Base-by-base conservation (phyloP, 169 alveolate species). In the Eimeria mitis region DNA sequence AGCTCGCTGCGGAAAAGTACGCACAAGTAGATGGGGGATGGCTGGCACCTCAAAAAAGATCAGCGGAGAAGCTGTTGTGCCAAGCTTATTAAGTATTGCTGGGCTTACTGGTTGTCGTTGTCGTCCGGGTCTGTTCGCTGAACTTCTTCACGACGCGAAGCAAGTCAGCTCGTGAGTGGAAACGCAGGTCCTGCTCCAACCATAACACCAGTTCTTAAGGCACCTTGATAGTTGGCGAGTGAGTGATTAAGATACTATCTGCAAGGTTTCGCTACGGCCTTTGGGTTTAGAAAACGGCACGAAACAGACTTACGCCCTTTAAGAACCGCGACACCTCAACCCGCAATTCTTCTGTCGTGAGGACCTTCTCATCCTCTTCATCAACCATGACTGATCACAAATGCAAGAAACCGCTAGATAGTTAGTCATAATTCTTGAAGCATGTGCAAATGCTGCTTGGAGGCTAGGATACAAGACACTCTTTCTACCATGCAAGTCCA, bases 311-410 rank as follows among this genome's bases (percentile, higher is more conserved):
- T 56, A 87, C 92, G 16, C 92, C 92, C 65, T 87, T 87, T 59
- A 87, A 49, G 61, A 87, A 87, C 34, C 92, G 92, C 49, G 92
- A 87, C 81, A 87, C 92, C 47, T 87, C 92, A n/a, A 87, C 92
- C 49, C 92, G 92, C 37, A 87, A 83, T 40, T 87, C 92, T 59
- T 87, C 92, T 1, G 92, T 87, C n/a, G 92, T 87, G 37, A 87
- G 81, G 79, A 87, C 92, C 4, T 56, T 59, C 54, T 87, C 92
- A n/a, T 87, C 92, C 63, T 87, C 92, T 63, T 87, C 92, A 63
- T 87, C 92, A 49, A 87, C 92, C 92, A 87, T 87, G 83, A 87
- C 92, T 87, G 92, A 23, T 14, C 44, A 87, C 73, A 61, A 13
- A 23, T 34, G 52, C 90, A 83, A 13, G 16, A 40, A 73, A 16